Percentiles rank a stretch among this genome's conserved stretches.
Evolutionary conservation across 768 basidiomycete species (phyloP).

Genomic region (Pisolithus orientalis): DNA sequence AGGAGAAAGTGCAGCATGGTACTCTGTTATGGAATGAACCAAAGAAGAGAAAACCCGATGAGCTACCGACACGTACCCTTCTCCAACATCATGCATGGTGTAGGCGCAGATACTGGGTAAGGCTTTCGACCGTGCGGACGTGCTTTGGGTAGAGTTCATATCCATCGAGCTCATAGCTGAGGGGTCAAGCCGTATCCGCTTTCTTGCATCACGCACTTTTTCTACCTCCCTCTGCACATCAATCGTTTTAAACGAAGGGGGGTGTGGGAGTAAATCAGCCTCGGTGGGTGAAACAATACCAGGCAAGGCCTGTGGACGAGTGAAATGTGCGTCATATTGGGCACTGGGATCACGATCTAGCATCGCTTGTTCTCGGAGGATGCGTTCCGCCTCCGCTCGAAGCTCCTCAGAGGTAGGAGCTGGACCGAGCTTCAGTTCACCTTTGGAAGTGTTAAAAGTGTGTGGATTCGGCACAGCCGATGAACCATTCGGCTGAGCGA

Average conservation of each 20-base stretch:
- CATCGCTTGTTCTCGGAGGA: conserved; percentile 76
- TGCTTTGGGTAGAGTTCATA: conserved; percentile 51
- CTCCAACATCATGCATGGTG: conserved; percentile 90
- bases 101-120: conserved; percentile 94
- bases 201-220: conserved; percentile 81
- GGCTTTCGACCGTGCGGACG: conserved; percentile 48
- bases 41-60: conserved; percentile 3
- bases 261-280: conserved; percentile 73
- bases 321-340: conserved; percentile 57
- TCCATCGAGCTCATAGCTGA: conserved; percentile 54
- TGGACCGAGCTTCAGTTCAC: conserved; percentile 81
- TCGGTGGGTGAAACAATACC: conserved; percentile 62
- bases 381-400: conserved; percentile 71
- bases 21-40: conserved; percentile 41
- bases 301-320: conserved; percentile 41
- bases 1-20: conserved; percentile 84
- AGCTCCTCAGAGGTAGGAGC: conserved; percentile 76
- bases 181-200: conserved; percentile 87
- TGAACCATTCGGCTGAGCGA: conserved; percentile 37
- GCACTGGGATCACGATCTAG: conserved; percentile 61
- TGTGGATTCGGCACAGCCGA: conserved; percentile 51
- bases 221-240: conserved; percentile 92
- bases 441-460: conserved; percentile 71
- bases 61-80: conserved; percentile 58
- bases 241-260: conserved; percentile 72